A percentile compares a stretch with the other conserved stretches of the same genome.
These are phyloP conservation scores for Lentinula guzmanii DNA, from an alignment of 768 basidiomycete species.

Conservation along the genomic window DNA sequence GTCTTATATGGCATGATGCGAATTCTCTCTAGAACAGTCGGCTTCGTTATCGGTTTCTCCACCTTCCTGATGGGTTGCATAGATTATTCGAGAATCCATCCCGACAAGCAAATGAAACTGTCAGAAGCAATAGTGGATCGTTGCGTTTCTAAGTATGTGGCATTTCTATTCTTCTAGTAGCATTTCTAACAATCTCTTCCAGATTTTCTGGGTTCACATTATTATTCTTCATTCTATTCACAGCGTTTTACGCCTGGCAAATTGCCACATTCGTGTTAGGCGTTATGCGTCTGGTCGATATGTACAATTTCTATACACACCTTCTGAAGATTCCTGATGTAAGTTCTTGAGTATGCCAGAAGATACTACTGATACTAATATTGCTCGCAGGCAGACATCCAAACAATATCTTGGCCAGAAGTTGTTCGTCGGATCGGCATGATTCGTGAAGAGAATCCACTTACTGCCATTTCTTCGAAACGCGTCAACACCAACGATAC, in stretches of 20 bases:
- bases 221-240: constrained; percentile 79
- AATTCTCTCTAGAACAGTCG: constrained; percentile 70
- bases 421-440: constrained; percentile 85
- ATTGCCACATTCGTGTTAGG: constrained; percentile 73
- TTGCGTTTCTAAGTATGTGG: constrained; percentile 76
- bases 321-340: constrained; percentile 60
- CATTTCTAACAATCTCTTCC: constrained; percentile 6
- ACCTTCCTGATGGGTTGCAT: constrained; percentile 94
- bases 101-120: constrained; percentile 60
- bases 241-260: constrained; percentile 87
- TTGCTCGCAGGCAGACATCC: constrained; percentile 77
- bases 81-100: constrained; percentile 79
- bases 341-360: background rate
- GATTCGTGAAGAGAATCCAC: constrained; percentile 89
- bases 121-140: constrained; percentile 76
- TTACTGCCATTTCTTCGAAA: constrained; percentile 78
- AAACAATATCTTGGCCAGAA: constrained; percentile 95
- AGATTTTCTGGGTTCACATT: constrained; percentile 84
- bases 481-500: constrained; percentile 47
- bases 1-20: constrained; percentile 7
- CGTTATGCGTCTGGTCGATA: constrained; percentile 76
- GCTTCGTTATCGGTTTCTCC: constrained; percentile 97
- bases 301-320: constrained; percentile 96
- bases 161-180: background rate
- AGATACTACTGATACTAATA: constrained; percentile 6